Conservation (phyloP, 2,329 filamentous ascomycete genomes). For the Pezicula rhizophila region DNA sequence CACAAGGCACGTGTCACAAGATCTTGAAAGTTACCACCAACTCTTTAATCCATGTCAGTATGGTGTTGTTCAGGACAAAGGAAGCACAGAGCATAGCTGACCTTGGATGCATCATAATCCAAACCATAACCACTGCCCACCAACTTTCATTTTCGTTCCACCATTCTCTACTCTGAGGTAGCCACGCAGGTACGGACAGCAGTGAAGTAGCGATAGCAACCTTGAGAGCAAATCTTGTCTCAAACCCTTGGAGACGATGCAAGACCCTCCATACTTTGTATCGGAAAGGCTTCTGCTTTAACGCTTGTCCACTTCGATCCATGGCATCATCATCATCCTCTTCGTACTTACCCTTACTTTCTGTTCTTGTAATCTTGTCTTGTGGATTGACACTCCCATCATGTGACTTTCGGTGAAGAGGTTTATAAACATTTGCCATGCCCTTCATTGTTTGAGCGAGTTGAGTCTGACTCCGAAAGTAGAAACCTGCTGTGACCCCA, state of each 20-base stretch:
- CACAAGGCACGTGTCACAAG: constrained; percentile 44
- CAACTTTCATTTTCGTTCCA: constrained; percentile 50
- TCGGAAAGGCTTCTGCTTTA: constrained; percentile 34
- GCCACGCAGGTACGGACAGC: constrained; percentile 48
- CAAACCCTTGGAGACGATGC: constrained; percentile 50
- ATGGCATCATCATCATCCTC: constrained; percentile 34
- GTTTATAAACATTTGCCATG: constrained; percentile 29
- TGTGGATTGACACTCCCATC: constrained; percentile 6
- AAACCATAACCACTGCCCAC: constrained; percentile 53
- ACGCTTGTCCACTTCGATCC: constrained; percentile 31
- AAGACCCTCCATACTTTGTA: constrained; percentile 44
- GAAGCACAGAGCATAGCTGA: constrained; percentile 16
- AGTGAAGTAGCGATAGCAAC: constrained; percentile 44
- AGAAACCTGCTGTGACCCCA: constrained; percentile 47
- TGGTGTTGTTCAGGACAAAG: not conserved
- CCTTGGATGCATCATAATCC: constrained; percentile 49
- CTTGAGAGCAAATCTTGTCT: constrained; percentile 52
- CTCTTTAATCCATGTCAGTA: constrained; percentile 24
- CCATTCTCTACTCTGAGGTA: constrained; percentile 39
- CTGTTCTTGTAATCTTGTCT: constrained; percentile 17
- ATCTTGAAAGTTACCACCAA: constrained; percentile 53
- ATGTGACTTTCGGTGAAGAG: constrained; percentile 18
- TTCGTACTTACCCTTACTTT: constrained; percentile 24
- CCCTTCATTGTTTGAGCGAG: constrained; percentile 27
- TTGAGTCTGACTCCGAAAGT: constrained; percentile 28